Evolutionary conservation across 2,329 filamentous ascomycete species (phyloP), one percentile per base, ranked within the genome.

Genomic region (Exophiala xenobiotica): DNA sequence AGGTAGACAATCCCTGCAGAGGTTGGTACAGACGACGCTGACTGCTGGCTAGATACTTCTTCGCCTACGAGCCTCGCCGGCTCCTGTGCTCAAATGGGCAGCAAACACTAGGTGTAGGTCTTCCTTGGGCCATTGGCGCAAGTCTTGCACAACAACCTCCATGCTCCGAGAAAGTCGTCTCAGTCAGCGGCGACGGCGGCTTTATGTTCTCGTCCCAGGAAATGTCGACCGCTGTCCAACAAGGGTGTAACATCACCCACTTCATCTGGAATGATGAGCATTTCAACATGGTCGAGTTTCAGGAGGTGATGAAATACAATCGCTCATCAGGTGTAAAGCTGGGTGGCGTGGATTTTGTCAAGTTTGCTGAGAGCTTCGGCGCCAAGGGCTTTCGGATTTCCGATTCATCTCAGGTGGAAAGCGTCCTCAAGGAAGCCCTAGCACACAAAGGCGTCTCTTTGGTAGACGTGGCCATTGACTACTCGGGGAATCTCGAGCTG

Each of bases 261-360:
- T 76, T 77, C 54, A 67, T 77, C 56, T 76, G 74, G 73, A 77
- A 77, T 59, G 74, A 77, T 55, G 70, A 70, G 38, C 68, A 68
- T 23, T 77, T 73, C 62, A 77, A 77, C 59, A 77, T 77, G 74
- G 73, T 77, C 3, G 70, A 76, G 63, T 77, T 77, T 59, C 74
- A 77, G 56, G 74, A 77, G 63, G 72, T 74, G 50, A 69, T 73
- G 62, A 77, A 77, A 62, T 77, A 77, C 58, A 74, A 74, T 2
- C 66, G 74, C 20, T 69, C 65, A 22, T 65, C 65, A 6, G 74
- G 74, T 12, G 70, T 77, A 47, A 67, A 70, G 29, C 63, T 77
- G 2, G 67, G 74, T 1, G 74, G 74, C 1, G 70, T 77, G 2
- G 74, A 77, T 47, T 77, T 77, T 56, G 74, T 72, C 49, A 71